Percentiles rank a stretch among this genome's conserved stretches.
These are phyloP conservation scores for Penicillium goetzii DNA, from an alignment of 495 filamentous ascomycete genomes.

Conservation along the genomic window DNA sequence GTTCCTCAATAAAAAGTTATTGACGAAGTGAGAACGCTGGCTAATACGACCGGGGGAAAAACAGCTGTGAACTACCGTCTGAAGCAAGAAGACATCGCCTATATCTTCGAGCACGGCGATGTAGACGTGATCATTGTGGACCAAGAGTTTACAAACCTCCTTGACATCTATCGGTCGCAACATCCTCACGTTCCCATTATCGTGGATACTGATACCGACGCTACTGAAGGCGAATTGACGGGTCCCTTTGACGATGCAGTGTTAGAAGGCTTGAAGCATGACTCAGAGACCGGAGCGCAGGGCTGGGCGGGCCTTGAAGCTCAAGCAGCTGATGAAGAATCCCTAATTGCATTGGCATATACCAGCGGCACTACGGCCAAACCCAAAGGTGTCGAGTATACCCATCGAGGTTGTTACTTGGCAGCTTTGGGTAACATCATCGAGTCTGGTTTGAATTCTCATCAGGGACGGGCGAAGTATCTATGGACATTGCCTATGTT, in stretches of 20 bases:
- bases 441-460: conserved; percentile 80
- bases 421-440: conserved; percentile 84
- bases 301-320: conserved; percentile 80
- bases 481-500: conserved; percentile 97
- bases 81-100: conserved; percentile 83
- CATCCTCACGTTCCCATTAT: conserved; percentile 69
- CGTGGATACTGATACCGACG: conserved; percentile 85
- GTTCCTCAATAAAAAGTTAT: neutral
- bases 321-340: conserved; percentile 74
- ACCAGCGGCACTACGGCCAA: conserved; percentile 91
- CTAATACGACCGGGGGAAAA: neutral
- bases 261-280: conserved; percentile 74
- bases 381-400: conserved; percentile 94
- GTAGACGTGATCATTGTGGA: conserved; percentile 91
- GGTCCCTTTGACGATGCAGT: conserved; percentile 87
- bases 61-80: conserved; percentile 84
- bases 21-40: neutral
- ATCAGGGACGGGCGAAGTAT: conserved; percentile 71
- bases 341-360: conserved; percentile 81
- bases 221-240: conserved; percentile 68
- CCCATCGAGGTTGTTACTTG: conserved; percentile 84
- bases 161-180: conserved; percentile 62
- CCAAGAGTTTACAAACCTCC: conserved; percentile 69
- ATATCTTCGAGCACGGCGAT: conserved; percentile 85
- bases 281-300: conserved; percentile 58